Base-by-base conservation (phyloP, 805 yeast species). In the Metschnikowia amazonensis region DNA sequence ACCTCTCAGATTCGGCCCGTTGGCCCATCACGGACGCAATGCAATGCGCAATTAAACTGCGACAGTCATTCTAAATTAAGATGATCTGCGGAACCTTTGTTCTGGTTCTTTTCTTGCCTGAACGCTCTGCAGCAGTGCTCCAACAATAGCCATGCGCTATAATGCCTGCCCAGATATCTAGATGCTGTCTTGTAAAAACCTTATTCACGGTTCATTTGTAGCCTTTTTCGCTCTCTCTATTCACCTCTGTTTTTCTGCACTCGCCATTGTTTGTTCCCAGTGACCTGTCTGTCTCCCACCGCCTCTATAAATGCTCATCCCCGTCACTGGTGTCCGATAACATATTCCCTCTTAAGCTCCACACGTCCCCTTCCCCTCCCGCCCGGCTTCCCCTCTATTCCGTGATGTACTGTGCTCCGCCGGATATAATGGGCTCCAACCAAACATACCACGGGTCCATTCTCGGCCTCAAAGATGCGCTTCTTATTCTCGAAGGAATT, bases 401-500 rank as follows among this genome's bases (percentile, higher is more conserved):
- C 33, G 23, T 20, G 20, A 37, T 37, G 41, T 28, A 37, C 33
- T 37, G 41, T 18, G 41, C 41, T 14, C 41, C 33, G 17, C 41
- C 41, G 13, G 29, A 37, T 18, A 28, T 37, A 13, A 28, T 37
- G 25, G 32, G 33, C 17, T n/a, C 29, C 32, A 43, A 40, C 42
- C 80, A 77, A 53, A 79, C 87, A 0, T 84, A 83, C 56, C 71
- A 66, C 46, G 92, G 92, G 0, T 64, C 74, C 25, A 75, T 84
- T 11, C 69, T 74, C 24, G 68, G 83, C 0, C 71, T 82, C 2
- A 64, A 66, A 48, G 92, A 85, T 54, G 88, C 89, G 10, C 66
- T 85, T 27, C 62, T 82, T 6, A 67, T 84, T 10, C 63, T 85
- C 21, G 89, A 84, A 63, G 90, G 86, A 1, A 74, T 84, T 9